Conservation (phyloP, 164 flowering plant genomes). For the Amborella trichopoda region DNA sequence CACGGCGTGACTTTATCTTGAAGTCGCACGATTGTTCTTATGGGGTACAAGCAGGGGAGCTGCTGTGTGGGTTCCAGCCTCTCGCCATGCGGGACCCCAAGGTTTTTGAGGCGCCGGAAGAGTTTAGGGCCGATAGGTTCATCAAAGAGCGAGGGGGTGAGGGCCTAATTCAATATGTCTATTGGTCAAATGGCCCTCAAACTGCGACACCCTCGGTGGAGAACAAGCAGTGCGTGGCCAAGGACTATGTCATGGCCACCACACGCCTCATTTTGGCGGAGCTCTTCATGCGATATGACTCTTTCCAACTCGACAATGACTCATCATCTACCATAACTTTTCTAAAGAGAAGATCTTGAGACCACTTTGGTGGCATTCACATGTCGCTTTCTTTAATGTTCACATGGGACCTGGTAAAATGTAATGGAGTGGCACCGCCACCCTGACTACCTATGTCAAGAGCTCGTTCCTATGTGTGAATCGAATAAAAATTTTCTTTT, state of each 20-base stretch:
- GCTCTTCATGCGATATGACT: slow-evolving; percentile 52
- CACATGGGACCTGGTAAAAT: too few relatives aligned
- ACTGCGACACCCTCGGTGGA: slow-evolving; percentile 43
- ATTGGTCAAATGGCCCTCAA: slow-evolving; percentile 93
- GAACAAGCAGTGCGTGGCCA: slow-evolving; percentile 80
- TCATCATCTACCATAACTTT: not conserved
- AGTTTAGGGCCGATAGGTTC: slow-evolving; percentile 53
- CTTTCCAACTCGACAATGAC: slow-evolving; percentile 14
- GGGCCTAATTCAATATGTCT: slow-evolving; percentile 41
- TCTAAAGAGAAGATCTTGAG: not conserved
- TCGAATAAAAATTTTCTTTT: too few relatives aligned
- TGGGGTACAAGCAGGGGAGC: slow-evolving; percentile 66
- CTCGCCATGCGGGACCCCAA: slow-evolving; percentile 61
- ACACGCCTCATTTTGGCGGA: slow-evolving; percentile 54
- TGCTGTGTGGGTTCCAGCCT: slow-evolving; percentile 68
- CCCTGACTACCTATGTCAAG: too few relatives aligned
- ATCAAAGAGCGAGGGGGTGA: slow-evolving; percentile 31
- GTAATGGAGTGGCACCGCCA: too few relatives aligned
- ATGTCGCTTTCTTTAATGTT: too few relatives aligned
- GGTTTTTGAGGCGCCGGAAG: slow-evolving; percentile 57
- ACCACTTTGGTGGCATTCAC: too few relatives aligned
- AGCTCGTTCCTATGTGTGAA: too few relatives aligned
- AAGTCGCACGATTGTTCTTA: slow-evolving; percentile 45
- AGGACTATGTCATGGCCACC: slow-evolving; percentile 50
- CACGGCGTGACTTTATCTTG: slow-evolving; percentile 59